A percentile compares a stretch with the other conserved stretches of the same genome.
Conservation (phyloP, 2,329 filamentous ascomycete genomes). For the Mollisiaceae sp. region DNA sequence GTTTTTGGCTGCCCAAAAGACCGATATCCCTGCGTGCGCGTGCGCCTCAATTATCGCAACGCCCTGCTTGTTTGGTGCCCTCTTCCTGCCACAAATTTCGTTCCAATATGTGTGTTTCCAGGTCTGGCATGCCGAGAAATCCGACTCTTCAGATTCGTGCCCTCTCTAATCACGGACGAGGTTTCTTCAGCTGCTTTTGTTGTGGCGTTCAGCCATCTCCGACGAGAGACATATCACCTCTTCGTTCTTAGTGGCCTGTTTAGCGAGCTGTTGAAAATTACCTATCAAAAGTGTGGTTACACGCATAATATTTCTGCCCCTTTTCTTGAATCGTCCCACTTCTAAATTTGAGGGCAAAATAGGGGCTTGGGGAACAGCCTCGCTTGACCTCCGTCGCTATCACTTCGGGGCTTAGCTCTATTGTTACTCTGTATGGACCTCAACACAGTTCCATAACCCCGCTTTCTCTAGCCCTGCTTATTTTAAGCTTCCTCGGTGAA, state of each 20-base stretch:
- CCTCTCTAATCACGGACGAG: background rate
- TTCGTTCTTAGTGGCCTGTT: background rate
- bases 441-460: background rate
- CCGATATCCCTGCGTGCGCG: no score
- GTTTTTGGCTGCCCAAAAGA: background rate
- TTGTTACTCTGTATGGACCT: no score
- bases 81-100: background rate
- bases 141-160: background rate
- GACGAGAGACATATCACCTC: background rate
- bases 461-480: background rate
- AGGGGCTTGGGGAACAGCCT: background rate
- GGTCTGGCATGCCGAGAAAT: background rate
- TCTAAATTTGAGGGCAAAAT: background rate
- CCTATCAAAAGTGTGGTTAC: background rate
- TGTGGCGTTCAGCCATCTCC: background rate
- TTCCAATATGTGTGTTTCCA: conserved; percentile 2
- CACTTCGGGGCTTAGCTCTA: no score
- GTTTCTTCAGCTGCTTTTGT: background rate
- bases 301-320: background rate
- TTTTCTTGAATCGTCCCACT: background rate
- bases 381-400: background rate
- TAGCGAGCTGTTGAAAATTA: background rate
- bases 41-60: background rate
- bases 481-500: background rate
- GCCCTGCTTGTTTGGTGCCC: background rate